Base-by-base conservation (phyloP, 768 basidiomycete genomes). In the Naganishia friedmannii region DNA sequence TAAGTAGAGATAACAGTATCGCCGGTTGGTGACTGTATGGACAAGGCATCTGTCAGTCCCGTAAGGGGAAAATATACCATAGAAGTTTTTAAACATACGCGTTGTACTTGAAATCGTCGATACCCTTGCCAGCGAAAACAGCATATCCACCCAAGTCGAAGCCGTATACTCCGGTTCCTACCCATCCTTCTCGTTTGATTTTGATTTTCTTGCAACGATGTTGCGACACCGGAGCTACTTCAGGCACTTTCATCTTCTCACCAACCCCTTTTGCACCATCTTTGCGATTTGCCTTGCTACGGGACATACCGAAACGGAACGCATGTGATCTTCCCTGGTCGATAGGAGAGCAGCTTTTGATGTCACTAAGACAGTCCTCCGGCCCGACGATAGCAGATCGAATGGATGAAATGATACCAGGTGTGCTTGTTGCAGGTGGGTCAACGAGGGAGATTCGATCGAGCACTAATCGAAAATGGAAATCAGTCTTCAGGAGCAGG, bases 101-200 rank as follows among this genome's bases (percentile, higher is more conserved):
- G 26, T 58, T 29, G 45, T 69, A 45, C 28, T 69, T 69, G 56
- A 69, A 45, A 21, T 54, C 68, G 15, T 56, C 53, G 3, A 42
- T 37, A 26, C 65, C 53, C 32, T 69, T 69, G 32, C 60, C 60
- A 10, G 31, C 55, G 19, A 45, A 69, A 3, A 51, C 42, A 5
- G 56, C 31, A n/a, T 58, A 69, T 46, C 68, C 68, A 32, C 32
- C 29, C 42, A 69, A 46, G 7, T 57, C 51, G 48, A 69, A 69
- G 9, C 68, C 54, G 23, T 69, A 69, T 10, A 69, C 56, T 3
- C 68, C 56, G 12, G 39, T 51, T 3, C 29, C 23, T 9, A 56
- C 56, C 68, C 68, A 60, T 53, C 68, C 55, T 45, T 69, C 68
- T 29, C 42, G 32, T 29, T 66, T 66, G 65, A 66, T 66, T 19